These are phyloP conservation scores for Trypanosoma caninum DNA, from an alignment of 208 protist genomes.

Conservation along the genomic window DNA sequence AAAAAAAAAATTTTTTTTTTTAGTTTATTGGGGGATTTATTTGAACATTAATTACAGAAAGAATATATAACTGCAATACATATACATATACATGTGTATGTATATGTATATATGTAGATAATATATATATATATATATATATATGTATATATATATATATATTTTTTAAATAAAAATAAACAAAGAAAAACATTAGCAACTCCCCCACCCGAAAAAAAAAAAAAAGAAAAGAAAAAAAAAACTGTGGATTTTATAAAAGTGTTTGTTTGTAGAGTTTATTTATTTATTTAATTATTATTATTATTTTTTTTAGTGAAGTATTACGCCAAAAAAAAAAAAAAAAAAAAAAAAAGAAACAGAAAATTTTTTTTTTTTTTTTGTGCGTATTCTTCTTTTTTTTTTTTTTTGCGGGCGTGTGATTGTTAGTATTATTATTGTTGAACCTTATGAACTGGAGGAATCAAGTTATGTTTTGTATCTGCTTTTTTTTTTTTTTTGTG, in stretches of 20 bases:
- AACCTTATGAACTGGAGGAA: no score
- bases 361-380: slow-evolving; percentile 10
- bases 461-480: neutral
- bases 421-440: no score
- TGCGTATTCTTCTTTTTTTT: slow-evolving; percentile 16
- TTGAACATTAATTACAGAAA: neutral
- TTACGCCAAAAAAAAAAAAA: no score
- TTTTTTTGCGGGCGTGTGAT: slow-evolving; percentile 6
- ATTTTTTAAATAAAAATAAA: neutral
- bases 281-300: neutral
- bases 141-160: neutral
- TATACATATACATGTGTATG: neutral
- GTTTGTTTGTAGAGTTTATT: neutral
- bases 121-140: neutral
- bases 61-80: neutral
- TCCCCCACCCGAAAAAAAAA: neutral
- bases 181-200: neutral
- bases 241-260: neutral
- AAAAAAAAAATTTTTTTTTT: neutral
- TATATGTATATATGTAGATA: neutral
- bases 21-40: no score
- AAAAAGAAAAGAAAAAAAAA: neutral
- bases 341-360: no score
- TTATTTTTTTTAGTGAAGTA: slow-evolving; percentile 1
- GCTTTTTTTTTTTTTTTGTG: slow-evolving; percentile 4